Evolutionary conservation across 2,329 filamentous ascomycete species (phyloP).

Genomic region (Fusarium piperis): DNA sequence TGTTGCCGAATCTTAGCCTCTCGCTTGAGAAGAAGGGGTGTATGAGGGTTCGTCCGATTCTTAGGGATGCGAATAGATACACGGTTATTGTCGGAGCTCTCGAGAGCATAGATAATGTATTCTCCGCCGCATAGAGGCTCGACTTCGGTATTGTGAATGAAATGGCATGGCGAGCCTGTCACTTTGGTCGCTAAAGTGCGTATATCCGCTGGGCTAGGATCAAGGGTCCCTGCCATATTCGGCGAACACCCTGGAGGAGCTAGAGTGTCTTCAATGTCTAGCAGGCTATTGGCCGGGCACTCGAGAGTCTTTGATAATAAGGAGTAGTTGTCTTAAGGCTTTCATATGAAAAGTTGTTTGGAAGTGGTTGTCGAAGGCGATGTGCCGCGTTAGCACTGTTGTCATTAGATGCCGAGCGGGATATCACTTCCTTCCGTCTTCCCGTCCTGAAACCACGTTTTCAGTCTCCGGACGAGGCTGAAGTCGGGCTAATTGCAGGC

Average conservation of each 20-base stretch:
- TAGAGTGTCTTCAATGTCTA: no score
- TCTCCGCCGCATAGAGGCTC: neutral
- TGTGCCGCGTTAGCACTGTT: no score
- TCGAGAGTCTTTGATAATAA: neutral
- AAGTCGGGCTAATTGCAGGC: no score
- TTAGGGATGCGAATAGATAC: neutral
- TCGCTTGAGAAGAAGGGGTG: neutral
- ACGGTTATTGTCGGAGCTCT: neutral
- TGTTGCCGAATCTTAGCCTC: neutral
- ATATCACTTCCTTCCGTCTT: no score
- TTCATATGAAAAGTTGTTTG: neutral
- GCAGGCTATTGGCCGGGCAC: no score
- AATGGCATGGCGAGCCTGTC: neutral
- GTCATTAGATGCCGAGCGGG: no score
- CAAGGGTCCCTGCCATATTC: neutral
- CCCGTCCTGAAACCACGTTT: no score
- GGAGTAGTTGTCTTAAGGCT: neutral
- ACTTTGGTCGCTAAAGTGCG: neutral
- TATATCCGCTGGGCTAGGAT: neutral
- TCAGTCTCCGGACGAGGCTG: no score
- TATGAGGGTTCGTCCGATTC: neutral
- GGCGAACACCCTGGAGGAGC: neutral
- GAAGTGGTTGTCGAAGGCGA: slow-evolving; percentile 34
- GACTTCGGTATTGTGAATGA: neutral
- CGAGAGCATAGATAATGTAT: neutral